Percentiles rank a stretch among this genome's conserved stretches.
Evolutionary conservation across 2,329 filamentous ascomycete species (phyloP).

Genomic region (Aspergillus sp.): DNA sequence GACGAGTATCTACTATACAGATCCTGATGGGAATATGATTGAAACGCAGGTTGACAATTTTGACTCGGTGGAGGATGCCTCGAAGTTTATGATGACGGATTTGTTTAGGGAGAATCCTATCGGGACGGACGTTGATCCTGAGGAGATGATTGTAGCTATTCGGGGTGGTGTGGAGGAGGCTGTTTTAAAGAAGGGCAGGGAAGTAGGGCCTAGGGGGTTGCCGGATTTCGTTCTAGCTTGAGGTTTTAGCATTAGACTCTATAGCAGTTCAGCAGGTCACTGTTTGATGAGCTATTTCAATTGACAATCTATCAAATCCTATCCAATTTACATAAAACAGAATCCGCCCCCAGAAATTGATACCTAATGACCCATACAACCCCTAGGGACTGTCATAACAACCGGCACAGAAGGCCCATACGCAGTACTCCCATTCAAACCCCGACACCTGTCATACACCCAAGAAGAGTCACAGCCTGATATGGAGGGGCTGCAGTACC

Average conservation of each 20-base stretch:
- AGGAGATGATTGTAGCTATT: constrained; percentile 26
- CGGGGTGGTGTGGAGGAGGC: constrained; percentile 20
- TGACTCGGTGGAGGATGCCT: constrained; percentile 32
- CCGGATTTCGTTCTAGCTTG: neutral
- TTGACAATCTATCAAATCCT: too few species aligned
- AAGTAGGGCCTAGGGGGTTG: constrained; percentile 1
- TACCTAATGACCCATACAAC: too few species aligned
- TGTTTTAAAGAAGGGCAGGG: constrained; percentile 8
- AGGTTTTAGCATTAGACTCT: too few species aligned
- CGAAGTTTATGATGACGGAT: constrained; percentile 33
- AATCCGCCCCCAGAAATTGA: too few species aligned
- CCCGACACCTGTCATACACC: too few species aligned
- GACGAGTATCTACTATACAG: constrained; percentile 45
- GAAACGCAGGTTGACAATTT: constrained; percentile 47
- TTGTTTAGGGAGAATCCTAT: constrained; percentile 41
- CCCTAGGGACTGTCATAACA: too few species aligned
- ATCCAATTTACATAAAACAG: too few species aligned
- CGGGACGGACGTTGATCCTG: constrained; percentile 42
- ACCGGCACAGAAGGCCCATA: too few species aligned
- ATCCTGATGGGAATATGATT: constrained; percentile 47
- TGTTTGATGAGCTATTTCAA: too few species aligned
- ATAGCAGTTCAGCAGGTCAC: too few species aligned
- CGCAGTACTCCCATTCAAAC: too few species aligned
- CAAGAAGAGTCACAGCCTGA: constrained; percentile 54
- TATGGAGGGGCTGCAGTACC: constrained; percentile 78